These are phyloP conservation scores for Babesia bovis DNA, from an alignment of 169 alveolate genomes.

Conservation along the genomic window DNA sequence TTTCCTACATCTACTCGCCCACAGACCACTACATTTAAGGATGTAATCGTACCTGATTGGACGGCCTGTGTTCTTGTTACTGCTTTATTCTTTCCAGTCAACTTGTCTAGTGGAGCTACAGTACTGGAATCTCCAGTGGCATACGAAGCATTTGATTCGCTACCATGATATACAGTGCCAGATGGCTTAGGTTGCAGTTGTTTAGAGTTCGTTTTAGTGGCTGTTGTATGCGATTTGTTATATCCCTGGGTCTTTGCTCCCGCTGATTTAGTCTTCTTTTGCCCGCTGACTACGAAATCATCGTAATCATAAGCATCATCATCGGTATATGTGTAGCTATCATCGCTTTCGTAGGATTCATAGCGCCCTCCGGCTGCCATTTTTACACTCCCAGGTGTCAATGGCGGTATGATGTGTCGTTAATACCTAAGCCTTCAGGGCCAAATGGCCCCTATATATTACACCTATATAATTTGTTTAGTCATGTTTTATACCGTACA, in stretches of 20 bases:
- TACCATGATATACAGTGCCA: neutral
- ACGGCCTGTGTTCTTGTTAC: too few species aligned
- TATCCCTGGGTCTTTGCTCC: neutral
- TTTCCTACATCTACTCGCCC: constrained; percentile 80
- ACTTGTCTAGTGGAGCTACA: neutral
- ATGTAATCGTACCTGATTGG: neutral
- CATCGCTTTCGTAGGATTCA: neutral
- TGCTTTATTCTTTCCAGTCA: neutral
- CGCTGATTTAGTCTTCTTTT: constrained; percentile 7
- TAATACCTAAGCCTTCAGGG: too few species aligned
- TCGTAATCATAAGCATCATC: constrained; percentile 14
- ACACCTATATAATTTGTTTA: too few species aligned
- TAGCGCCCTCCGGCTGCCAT: constrained; percentile 1
- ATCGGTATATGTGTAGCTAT: neutral
- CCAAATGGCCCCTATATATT: too few species aligned
- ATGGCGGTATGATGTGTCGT: too few species aligned
- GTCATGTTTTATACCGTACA: too few species aligned
- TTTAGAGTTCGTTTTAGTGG: neutral
- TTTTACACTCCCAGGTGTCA: neutral
- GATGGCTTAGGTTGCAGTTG: neutral
- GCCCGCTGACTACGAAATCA: constrained; percentile 28
- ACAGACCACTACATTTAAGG: constrained; percentile 71
- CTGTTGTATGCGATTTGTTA: neutral
- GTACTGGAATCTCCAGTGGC: neutral
- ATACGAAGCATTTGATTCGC: neutral